These are phyloP conservation scores for Lachancea mirantina DNA, from an alignment of 805 yeast genomes.

Conservation along the genomic window DNA sequence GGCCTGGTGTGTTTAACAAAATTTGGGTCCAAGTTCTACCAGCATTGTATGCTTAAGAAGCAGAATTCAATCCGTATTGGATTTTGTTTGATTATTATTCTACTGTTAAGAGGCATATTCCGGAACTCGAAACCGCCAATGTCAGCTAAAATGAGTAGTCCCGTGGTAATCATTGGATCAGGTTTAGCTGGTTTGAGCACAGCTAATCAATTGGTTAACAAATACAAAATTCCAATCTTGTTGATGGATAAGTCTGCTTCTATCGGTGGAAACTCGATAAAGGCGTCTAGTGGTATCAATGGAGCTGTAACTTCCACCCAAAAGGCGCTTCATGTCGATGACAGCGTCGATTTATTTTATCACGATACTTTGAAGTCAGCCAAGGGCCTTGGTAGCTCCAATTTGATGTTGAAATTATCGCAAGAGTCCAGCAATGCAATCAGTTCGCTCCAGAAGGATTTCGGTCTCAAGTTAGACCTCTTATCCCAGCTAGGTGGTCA, in stretches of 20 bases:
- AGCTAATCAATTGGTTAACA: slow-evolving; percentile 32
- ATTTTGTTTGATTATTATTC: background rate
- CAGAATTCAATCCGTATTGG: slow-evolving; percentile 1
- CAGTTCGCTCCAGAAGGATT: slow-evolving; percentile 62
- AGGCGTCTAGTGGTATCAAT: slow-evolving; percentile 58
- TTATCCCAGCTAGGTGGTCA: slow-evolving; percentile 82
- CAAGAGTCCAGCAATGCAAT: slow-evolving; percentile 60
- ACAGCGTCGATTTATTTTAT: slow-evolving; percentile 52
- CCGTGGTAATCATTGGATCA: slow-evolving; percentile 45
- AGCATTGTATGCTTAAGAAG: slow-evolving; percentile 3
- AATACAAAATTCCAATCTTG: slow-evolving; percentile 36
- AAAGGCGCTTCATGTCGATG: slow-evolving; percentile 40
- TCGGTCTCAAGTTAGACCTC: slow-evolving; percentile 54
- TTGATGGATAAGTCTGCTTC: slow-evolving; percentile 43
- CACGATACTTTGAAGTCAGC: slow-evolving; percentile 65
- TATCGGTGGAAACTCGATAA: slow-evolving; percentile 53
- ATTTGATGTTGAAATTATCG: slow-evolving; percentile 52
- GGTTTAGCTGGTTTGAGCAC: slow-evolving; percentile 52
- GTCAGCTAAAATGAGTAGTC: slow-evolving; percentile 11
- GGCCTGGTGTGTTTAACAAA: too few relatives aligned
- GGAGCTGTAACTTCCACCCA: slow-evolving; percentile 70
- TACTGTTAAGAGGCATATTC: slow-evolving; percentile 2
- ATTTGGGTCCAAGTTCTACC: too few relatives aligned
- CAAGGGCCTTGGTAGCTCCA: slow-evolving; percentile 49
- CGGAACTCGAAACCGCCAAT: slow-evolving; percentile 2